Base-by-base conservation (phyloP, 768 basidiomycete genomes). In the Wakefieldia striispora region DNA sequence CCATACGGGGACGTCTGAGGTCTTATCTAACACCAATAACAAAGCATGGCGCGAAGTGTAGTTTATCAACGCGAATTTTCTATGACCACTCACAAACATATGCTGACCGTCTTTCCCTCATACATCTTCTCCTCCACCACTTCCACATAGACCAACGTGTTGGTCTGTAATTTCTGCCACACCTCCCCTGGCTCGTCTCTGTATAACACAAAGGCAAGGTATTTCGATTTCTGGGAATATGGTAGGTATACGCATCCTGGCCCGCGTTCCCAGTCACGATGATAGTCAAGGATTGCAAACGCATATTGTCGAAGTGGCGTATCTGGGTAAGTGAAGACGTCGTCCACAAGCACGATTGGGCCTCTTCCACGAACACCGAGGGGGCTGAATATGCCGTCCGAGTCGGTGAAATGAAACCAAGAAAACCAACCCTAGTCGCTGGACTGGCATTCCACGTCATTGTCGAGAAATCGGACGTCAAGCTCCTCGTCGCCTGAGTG, bases 371-470 rank as follows among this genome's bases (percentile, higher is more conserved):
- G 48, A 35, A 50, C 23, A 20, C 36, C 39, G 37, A 50, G 16
- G 17, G 47, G 20, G 14, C 33, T 40, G 24, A 50, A 50, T 26
- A 29, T 19, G 4, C 33, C 42, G 4, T 50, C 20, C 20, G 47
- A n/a, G 6, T 50, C 51, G 13, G 36, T 43, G 17, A 53, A 27
- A 40, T 43, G 51, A 35, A 50, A 53, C 47, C 51, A 50, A 19
- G 31, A 50, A 9, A 43, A 34, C 12, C 29, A 13, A 8, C 20
- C 13, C 4, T 14, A 10, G 37, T 31, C 27, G 7, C 1, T 39
- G 33, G 42, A 20, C 24, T 40, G 48, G 20, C 27, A 43, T 1
- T 39, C 47, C 6, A 38, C 36, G 16, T 50, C 51, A 12, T 52
- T 50, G 21, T 2, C 40, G 3, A 50, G 41, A 23, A 43, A 52